phyloP scores from a whole-genome alignment of 1,139 yeast genomes.

The Sugiyamaella japonica region DNA sequence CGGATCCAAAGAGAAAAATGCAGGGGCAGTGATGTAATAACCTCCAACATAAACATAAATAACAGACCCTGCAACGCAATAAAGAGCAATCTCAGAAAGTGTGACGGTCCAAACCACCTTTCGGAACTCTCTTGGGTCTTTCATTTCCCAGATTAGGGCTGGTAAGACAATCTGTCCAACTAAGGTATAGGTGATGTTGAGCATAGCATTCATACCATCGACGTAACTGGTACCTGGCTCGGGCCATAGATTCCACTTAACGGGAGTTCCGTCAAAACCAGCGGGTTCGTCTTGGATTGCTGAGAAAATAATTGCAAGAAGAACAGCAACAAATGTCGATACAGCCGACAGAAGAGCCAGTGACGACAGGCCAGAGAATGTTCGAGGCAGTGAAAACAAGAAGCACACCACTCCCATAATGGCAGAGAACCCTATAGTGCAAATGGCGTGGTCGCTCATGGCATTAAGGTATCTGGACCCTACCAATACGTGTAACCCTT shows the following conservation, averaged over 20 bases:
- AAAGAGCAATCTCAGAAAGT: conserved; percentile 50
- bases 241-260: conserved; percentile 52
- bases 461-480: conserved; percentile 64
- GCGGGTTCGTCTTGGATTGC: conserved; percentile 54
- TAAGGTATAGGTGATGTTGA: conserved; percentile 61
- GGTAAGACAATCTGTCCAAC: conserved; percentile 67
- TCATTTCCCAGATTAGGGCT: conserved; percentile 62
- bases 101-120: conserved; percentile 58
- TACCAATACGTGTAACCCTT: conserved; percentile 58
- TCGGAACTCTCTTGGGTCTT: conserved; percentile 55
- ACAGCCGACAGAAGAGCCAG: conserved; percentile 55
- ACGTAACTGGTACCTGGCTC: conserved; percentile 53
- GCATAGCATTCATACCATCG: conserved; percentile 55
- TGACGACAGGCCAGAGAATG: conserved; percentile 52
- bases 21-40: conserved; percentile 57
- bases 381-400: conserved; percentile 55
- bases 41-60: conserved; percentile 60
- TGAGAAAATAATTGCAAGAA: conserved; percentile 55
- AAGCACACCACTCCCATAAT: conserved; percentile 51
- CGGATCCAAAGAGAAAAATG: conserved; percentile 54
- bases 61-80: conserved; percentile 56
- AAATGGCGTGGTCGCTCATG: conserved; percentile 51
- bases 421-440: conserved; percentile 54
- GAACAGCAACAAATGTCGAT: conserved; percentile 58
- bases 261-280: conserved; percentile 45